A percentile compares a stretch with the other conserved stretches of the same genome.
Conservation (phyloP, 1,284 basidiomycete species). For the Xanthoconium separans region DNA sequence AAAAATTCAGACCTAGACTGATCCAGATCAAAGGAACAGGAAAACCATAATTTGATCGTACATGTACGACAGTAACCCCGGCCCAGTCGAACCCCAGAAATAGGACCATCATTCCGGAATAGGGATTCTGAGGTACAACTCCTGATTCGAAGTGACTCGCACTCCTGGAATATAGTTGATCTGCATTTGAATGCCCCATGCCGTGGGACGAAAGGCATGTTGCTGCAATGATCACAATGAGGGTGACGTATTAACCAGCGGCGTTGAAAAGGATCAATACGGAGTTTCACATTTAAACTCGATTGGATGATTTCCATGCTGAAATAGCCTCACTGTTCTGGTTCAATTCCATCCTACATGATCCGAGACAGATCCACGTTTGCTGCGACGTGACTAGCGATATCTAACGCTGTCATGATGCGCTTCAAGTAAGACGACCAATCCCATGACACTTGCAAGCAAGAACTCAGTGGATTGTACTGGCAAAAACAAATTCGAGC, state of each 20-base stretch:
- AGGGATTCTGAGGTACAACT: background rate
- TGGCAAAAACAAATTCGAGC: too few relatives aligned
- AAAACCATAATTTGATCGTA: background rate
- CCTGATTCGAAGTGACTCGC: background rate
- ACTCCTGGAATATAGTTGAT: background rate
- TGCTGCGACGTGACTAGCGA: too few relatives aligned
- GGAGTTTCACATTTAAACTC: background rate
- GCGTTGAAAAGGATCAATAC: background rate
- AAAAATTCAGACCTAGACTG: constrained; percentile 1
- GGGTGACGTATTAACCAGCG: constrained; percentile 7
- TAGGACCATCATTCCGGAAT: background rate
- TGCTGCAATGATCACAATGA: background rate
- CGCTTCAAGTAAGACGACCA: too few relatives aligned
- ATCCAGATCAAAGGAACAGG: background rate
- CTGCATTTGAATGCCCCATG: background rate
- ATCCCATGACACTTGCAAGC: too few relatives aligned
- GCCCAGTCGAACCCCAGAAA: background rate
- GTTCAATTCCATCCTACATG: background rate
- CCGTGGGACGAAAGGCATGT: background rate
- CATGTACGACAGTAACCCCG: background rate
- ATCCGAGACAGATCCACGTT: background rate
- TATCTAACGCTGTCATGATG: background rate
- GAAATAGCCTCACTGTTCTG: constrained; percentile 4
- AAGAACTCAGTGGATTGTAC: too few relatives aligned
- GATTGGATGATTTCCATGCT: background rate